Evolutionary conservation across 176 grass and related monocot genomes (phyloP).

Genomic region (Oryza officinalis): DNA sequence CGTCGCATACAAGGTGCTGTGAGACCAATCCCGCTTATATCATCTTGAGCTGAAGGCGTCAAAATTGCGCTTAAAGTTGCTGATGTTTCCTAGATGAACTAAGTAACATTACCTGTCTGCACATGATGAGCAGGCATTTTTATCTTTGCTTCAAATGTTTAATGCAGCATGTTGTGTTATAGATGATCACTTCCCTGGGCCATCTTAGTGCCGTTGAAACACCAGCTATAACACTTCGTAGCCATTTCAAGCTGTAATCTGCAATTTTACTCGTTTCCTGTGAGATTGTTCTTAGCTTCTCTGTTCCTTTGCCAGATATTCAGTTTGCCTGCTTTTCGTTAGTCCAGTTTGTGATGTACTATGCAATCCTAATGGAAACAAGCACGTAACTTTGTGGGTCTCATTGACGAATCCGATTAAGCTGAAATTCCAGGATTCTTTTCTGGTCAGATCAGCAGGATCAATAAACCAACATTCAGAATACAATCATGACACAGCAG

Average conservation of each 20-base stretch:
- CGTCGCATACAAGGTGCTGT: constrained; percentile 69
- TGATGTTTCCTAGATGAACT: not conserved
- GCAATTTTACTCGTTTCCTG: not conserved
- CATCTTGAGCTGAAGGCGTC: constrained; percentile 39
- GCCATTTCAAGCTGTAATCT: not conserved
- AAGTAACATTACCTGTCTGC: not conserved
- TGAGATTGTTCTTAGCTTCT: not conserved
- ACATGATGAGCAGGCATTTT: not conserved
- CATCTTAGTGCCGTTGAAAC: not conserved
- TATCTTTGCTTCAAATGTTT: not conserved
- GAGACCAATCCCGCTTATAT: constrained; percentile 65
- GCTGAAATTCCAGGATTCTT: not conserved
- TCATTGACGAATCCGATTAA: not conserved
- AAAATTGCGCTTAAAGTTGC: constrained; percentile 3
- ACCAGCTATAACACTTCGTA: constrained; percentile 13
- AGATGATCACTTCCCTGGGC: not conserved
- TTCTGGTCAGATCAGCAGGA: too few relatives aligned
- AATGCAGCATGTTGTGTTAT: not conserved
- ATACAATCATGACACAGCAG: not conserved
- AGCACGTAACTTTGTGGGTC: not conserved
- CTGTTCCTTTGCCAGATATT: not conserved
- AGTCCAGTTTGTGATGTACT: not conserved
- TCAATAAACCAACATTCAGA: not conserved
- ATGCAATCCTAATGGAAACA: not conserved
- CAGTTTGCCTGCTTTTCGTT: not conserved